These are phyloP conservation scores for Pyrus pyrifolia DNA, from an alignment of 306 rosid species.

Conservation along the genomic window DNA sequence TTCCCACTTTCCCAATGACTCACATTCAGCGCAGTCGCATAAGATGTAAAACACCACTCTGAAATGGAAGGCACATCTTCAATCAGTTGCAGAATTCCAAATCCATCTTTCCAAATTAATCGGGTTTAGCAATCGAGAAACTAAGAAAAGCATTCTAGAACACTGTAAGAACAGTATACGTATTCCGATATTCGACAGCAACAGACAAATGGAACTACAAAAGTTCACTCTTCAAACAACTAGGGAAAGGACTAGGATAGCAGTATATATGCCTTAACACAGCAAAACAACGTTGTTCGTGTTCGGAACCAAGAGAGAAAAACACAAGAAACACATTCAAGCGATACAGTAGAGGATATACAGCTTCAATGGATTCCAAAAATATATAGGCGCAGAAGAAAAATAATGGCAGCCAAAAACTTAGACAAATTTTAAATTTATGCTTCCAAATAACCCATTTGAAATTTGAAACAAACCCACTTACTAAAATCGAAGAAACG, in stretches of 20 bases:
- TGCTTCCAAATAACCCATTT: not conserved
- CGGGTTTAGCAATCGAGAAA: not conserved
- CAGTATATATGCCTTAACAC: not conserved
- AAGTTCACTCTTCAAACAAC: not conserved
- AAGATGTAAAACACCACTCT: slow-evolving; percentile 16
- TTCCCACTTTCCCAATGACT: slow-evolving; percentile 20
- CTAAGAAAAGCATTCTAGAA: not conserved
- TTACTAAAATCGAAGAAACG: not conserved
- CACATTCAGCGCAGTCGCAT: slow-evolving; percentile 25
- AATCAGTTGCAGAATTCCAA: slow-evolving; percentile 16
- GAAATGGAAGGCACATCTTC: slow-evolving; percentile 17
- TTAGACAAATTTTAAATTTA: not conserved
- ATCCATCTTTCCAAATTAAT: not conserved
- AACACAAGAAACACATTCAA: not conserved
- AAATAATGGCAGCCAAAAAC: not conserved
- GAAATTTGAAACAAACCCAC: not conserved
- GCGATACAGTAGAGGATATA: not conserved
- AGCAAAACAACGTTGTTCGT: not conserved
- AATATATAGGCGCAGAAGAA: not conserved
- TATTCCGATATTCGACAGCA: not conserved
- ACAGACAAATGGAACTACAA: not conserved
- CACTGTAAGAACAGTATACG: not conserved
- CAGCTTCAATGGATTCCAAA: not conserved
- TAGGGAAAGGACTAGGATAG: not conserved
- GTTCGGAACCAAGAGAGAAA: not conserved